Evolutionary conservation across 2,329 filamentous ascomycete species (phyloP).

Genomic region (Tolypocladium tundrense): DNA sequence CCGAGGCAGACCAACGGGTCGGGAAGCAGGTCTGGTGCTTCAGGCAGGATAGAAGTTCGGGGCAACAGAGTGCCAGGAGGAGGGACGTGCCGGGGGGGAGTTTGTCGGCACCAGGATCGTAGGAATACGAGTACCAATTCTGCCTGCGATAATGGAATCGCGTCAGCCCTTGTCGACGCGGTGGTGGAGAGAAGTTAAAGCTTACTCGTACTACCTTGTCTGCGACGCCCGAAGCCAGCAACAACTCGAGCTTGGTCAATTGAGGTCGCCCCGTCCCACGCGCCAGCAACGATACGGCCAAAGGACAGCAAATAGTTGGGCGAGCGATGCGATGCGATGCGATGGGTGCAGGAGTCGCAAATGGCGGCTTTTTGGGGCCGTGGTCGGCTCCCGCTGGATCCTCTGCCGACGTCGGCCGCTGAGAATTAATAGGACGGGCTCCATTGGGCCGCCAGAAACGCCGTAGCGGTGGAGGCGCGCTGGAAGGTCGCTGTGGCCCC

Average conservation of each 20-base stretch:
- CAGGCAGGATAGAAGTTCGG: background rate
- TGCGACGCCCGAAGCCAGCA: background rate
- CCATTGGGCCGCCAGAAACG: background rate
- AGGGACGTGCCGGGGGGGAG: background rate
- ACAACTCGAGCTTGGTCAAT: background rate
- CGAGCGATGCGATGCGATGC: background rate
- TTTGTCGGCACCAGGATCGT: background rate
- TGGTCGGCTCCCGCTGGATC: background rate
- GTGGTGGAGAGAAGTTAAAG: background rate
- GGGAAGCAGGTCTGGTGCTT: background rate
- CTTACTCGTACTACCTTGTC: background rate
- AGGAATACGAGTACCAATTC: background rate
- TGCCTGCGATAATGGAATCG: background rate
- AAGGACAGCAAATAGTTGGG: background rate
- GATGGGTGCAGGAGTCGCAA: background rate
- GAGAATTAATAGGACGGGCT: background rate
- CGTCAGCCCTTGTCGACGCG: background rate
- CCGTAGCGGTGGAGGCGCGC: background rate
- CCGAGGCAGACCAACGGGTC: background rate
- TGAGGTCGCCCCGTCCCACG: background rate
- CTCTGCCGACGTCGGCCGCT: constrained; percentile 5
- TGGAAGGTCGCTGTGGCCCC: background rate
- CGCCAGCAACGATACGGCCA: background rate
- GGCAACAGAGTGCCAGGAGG: background rate
- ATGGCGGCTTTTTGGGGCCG: background rate